These are phyloP conservation scores for Colletotrichum nymphaeae DNA, from an alignment of 2,329 filamentous ascomycete species.

Conservation along the genomic window DNA sequence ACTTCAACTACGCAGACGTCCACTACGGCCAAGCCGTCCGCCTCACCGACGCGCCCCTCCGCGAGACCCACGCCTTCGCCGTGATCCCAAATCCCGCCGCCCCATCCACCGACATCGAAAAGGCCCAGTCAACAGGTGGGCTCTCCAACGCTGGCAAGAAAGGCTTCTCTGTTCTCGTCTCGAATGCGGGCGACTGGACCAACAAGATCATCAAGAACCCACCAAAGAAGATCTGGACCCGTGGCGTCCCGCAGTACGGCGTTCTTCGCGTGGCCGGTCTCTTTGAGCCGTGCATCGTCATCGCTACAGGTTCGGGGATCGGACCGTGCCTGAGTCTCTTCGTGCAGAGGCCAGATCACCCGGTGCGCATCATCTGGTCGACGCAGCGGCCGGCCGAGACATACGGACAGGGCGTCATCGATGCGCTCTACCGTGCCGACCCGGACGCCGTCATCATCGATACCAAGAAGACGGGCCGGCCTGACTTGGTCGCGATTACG, in stretches of 20 bases:
- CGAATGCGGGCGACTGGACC: slow-evolving; percentile 83
- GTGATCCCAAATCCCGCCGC: slow-evolving; percentile 70
- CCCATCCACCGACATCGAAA: slow-evolving; percentile 25
- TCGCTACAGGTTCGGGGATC: slow-evolving; percentile 80
- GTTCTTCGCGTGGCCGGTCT: slow-evolving; percentile 75
- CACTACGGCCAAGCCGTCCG: slow-evolving; percentile 68
- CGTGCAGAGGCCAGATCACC: slow-evolving; percentile 54
- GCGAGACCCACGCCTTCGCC: slow-evolving; percentile 82
- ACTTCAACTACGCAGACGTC: slow-evolving; percentile 73
- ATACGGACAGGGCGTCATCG: slow-evolving; percentile 69
- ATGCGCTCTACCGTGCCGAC: slow-evolving; percentile 67
- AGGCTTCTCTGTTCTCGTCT: slow-evolving; percentile 77
- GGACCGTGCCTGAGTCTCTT: slow-evolving; percentile 71
- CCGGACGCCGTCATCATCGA: slow-evolving; percentile 75
- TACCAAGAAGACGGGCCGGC: slow-evolving; percentile 68
- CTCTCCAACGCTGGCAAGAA: slow-evolving; percentile 50
- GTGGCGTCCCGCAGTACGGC: slow-evolving; percentile 74
- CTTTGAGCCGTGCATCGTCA: slow-evolving; percentile 73
- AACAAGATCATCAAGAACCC: slow-evolving; percentile 69
- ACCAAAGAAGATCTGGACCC: slow-evolving; percentile 73
- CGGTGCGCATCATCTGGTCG: slow-evolving; percentile 76
- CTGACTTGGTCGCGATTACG: slow-evolving; percentile 59
- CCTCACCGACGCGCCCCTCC: slow-evolving; percentile 70
- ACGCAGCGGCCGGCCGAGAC: slow-evolving; percentile 70
- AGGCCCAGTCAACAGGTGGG: neutral